Evolutionary conservation across 192 early-diverging fungal species (phyloP).

Genomic region (Entomortierella lignicola): DNA sequence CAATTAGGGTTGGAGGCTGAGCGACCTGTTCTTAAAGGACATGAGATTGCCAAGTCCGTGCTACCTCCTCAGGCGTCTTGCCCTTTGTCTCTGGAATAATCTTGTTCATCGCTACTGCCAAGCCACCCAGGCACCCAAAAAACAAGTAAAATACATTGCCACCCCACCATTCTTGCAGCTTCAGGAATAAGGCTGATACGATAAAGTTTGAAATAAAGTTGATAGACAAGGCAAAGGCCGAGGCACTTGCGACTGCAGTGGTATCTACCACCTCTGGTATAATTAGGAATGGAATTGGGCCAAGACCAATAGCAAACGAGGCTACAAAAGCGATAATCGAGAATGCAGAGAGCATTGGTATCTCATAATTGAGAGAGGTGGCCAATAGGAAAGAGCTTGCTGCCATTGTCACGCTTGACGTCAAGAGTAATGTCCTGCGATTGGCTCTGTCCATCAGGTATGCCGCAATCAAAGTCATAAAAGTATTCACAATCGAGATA

Average conservation of each 20-base stretch:
- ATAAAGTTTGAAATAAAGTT: slow-evolving; percentile 77
- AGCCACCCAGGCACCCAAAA: slow-evolving; percentile 44
- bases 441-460: slow-evolving; percentile 80
- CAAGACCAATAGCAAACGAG: slow-evolving; percentile 80
- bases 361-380: slow-evolving; percentile 64
- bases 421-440: slow-evolving; percentile 76
- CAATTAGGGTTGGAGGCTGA: too few species aligned
- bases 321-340: slow-evolving; percentile 82
- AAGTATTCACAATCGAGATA: slow-evolving; percentile 78
- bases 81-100: slow-evolving; percentile 80
- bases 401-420: slow-evolving; percentile 70
- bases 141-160: slow-evolving; percentile 77
- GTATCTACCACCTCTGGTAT: slow-evolving; percentile 82
- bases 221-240: slow-evolving; percentile 68
- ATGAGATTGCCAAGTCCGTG: slow-evolving; percentile 49
- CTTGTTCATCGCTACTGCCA: slow-evolving; percentile 60
- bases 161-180: slow-evolving; percentile 60
- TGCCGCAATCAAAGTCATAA: slow-evolving; percentile 80
- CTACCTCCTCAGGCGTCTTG: slow-evolving; percentile 67
- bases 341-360: slow-evolving; percentile 68
- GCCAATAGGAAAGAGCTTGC: slow-evolving; percentile 68
- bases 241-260: slow-evolving; percentile 70
- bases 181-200: slow-evolving; percentile 72
- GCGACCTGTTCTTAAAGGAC: not conserved
- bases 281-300: slow-evolving; percentile 88